Evolutionary conservation across 108 stramenopile genomes (phyloP), one percentile per base, ranked within the genome.

Genomic region (Pelagomonas calceolata): DNA sequence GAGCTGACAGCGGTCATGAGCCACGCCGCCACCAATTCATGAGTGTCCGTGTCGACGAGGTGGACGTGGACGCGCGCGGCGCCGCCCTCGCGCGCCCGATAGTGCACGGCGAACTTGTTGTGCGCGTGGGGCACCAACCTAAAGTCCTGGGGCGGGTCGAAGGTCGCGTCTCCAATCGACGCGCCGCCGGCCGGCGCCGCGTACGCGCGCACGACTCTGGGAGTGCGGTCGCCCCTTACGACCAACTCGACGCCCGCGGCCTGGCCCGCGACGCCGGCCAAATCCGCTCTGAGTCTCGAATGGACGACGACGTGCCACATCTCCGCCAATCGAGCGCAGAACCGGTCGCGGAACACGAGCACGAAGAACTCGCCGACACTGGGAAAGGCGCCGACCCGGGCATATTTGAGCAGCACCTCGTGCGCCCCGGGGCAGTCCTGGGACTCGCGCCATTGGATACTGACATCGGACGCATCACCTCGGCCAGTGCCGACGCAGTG

Each of bases 41-140:
- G 46, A 12, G 77, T 81, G 43, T 86, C 86, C 12, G 66, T 21
- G 70, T 86, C 86, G 35, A 86, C 84, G 36, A 86, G 67, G 73
- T 86, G 80, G 0, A 86, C 66, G 44, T 76, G 76, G 36, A 73
- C 34, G 60, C 63, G 64, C 5, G 45, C 16, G 64, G 67, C 67
- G 21, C 82, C 83, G 17, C 51, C 26, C 3, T 30, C 34, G 15
- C 44, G 65, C 36, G 84, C 79, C 10, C 51, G 71, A 68, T 80
- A 79, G 30, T 68, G 45, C 39, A 81, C 46, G 30, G 63, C 78
- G 36, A 85, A 71, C 45, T 80, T 34, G 76, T 86, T 86, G 79
- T 83, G 85, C 18, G 86, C 84, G 18, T 82, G 82, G 5, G 86
- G 82, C 4, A 86, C 86, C 32, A 86, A 83, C 60, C 80, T 80